Evolutionary conservation across 2,329 filamentous ascomycete genomes (phyloP).

Genomic region (Penicillium sp.): DNA sequence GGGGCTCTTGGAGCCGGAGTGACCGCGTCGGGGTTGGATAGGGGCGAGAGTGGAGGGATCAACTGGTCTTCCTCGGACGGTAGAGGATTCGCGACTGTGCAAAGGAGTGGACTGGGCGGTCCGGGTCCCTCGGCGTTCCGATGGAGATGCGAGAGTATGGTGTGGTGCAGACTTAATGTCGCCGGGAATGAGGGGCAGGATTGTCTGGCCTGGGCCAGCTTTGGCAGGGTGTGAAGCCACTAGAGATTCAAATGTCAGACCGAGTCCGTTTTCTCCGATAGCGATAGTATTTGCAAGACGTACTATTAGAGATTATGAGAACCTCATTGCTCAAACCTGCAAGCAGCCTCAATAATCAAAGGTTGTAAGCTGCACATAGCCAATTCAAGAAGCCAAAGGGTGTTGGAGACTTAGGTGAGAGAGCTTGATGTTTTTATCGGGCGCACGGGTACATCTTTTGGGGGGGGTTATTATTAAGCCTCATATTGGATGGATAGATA

Average conservation of each 20-base stretch:
- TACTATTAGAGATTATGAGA: slow-evolving; percentile 5
- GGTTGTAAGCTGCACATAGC: slow-evolving; percentile 3
- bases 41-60: slow-evolving; percentile 39
- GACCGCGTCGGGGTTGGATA: slow-evolving; percentile 40
- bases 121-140: slow-evolving; percentile 40
- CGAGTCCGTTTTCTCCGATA: slow-evolving; percentile 8
- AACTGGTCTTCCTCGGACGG: slow-evolving; percentile 43
- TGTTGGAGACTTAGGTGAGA: neutral
- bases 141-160: slow-evolving; percentile 38
- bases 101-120: slow-evolving; percentile 40
- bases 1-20: slow-evolving; percentile 46
- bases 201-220: slow-evolving; percentile 40
- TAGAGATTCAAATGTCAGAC: slow-evolving; percentile 16
- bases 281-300: neutral
- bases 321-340: slow-evolving; percentile 6
- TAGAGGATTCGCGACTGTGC: slow-evolving; percentile 47
- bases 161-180: slow-evolving; percentile 40
- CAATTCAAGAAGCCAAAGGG: slow-evolving; percentile 5
- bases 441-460: slow-evolving; percentile 9
- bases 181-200: slow-evolving; percentile 44
- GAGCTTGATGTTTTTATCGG: slow-evolving; percentile 13
- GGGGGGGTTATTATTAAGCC: slow-evolving; percentile 11
- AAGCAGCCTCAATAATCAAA: neutral
- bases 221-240: slow-evolving; percentile 42
- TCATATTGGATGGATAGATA: neutral